Conservation (phyloP, 345 rosid species). For the Arabidopsis suecica region DNA sequence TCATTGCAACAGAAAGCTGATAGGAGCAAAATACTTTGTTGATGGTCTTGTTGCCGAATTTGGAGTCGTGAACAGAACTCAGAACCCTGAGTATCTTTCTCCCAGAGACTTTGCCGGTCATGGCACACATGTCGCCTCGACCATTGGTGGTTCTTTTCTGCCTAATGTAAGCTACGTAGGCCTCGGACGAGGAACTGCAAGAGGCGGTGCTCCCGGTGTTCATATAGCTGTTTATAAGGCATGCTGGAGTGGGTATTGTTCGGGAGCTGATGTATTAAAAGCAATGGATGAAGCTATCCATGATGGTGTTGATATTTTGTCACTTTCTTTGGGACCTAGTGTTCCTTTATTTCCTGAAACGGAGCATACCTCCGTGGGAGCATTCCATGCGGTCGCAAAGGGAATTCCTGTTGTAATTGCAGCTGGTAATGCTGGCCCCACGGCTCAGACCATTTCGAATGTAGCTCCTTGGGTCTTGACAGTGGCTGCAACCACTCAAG, state of each 20-base stretch:
- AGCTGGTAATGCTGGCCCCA: slow-evolving; percentile 57
- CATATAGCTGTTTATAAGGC: slow-evolving; percentile 57
- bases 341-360: slow-evolving; percentile 49
- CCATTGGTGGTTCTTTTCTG: slow-evolving; percentile 53
- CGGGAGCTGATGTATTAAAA: slow-evolving; percentile 53
- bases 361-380: slow-evolving; percentile 46
- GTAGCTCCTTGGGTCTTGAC: slow-evolving; percentile 63
- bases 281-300: slow-evolving; percentile 66
- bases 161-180: slow-evolving; percentile 46
- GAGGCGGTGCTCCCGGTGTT: slow-evolving; percentile 60
- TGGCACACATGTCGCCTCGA: slow-evolving; percentile 63
- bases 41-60: slow-evolving; percentile 44
- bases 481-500: slow-evolving; percentile 61
- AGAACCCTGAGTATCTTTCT: slow-evolving; percentile 46
- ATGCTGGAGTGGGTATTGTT: slow-evolving; percentile 51
- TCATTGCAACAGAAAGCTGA: slow-evolving; percentile 56
- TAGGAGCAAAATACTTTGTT: slow-evolving; percentile 53
- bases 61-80: slow-evolving; percentile 34
- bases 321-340: slow-evolving; percentile 30
- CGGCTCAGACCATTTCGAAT: slow-evolving; percentile 43
- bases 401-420: slow-evolving; percentile 54
- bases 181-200: slow-evolving; percentile 49
- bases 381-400: slow-evolving; percentile 56
- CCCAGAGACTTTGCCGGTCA: slow-evolving; percentile 60
- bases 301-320: slow-evolving; percentile 49